These are phyloP conservation scores for Hygrocybe coccinea DNA, from an alignment of 768 basidiomycete species.

Conservation along the genomic window DNA sequence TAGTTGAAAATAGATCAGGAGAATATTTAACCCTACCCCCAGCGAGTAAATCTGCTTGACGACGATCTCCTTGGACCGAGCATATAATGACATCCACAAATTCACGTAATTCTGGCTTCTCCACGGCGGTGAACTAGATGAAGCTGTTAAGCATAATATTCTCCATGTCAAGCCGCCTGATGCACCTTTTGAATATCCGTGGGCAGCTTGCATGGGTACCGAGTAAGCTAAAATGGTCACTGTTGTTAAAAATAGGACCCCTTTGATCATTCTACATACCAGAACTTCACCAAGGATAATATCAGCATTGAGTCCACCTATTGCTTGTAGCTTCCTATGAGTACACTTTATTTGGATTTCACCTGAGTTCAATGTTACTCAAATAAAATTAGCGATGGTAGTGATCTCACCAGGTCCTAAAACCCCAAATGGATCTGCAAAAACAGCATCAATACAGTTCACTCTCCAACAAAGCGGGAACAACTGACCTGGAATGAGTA, in stretches of 20 bases:
- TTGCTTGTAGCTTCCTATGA: slow-evolving; percentile 33
- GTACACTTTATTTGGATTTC: slow-evolving; percentile 58
- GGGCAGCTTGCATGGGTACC: slow-evolving; percentile 66
- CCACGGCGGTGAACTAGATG: slow-evolving; percentile 52
- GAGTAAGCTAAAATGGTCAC: slow-evolving; percentile 40
- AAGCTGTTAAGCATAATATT: background rate
- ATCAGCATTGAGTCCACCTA: slow-evolving; percentile 44
- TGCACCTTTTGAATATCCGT: slow-evolving; percentile 60
- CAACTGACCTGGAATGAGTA: slow-evolving; percentile 49
- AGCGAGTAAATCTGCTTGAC: slow-evolving; percentile 60
- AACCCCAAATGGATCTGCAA: slow-evolving; percentile 47
- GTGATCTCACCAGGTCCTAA: slow-evolving; percentile 32
- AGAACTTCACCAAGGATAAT: slow-evolving; percentile 54
- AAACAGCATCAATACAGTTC: background rate
- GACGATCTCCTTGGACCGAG: slow-evolving; percentile 45
- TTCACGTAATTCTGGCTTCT: slow-evolving; percentile 42
- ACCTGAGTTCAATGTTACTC: slow-evolving; percentile 18
- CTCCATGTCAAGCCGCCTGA: background rate
- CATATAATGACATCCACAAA: slow-evolving; percentile 57
- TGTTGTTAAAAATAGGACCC: background rate
- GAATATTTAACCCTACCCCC: slow-evolving; percentile 42
- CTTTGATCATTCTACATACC: slow-evolving; percentile 26
- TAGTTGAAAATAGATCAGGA: background rate
- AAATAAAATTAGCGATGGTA: background rate
- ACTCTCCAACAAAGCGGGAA: background rate